A percentile compares a stretch with the other conserved stretches of the same genome.
Conservation (phyloP, 257 asterid genomes). For the Nicotiana noctiflora region DNA sequence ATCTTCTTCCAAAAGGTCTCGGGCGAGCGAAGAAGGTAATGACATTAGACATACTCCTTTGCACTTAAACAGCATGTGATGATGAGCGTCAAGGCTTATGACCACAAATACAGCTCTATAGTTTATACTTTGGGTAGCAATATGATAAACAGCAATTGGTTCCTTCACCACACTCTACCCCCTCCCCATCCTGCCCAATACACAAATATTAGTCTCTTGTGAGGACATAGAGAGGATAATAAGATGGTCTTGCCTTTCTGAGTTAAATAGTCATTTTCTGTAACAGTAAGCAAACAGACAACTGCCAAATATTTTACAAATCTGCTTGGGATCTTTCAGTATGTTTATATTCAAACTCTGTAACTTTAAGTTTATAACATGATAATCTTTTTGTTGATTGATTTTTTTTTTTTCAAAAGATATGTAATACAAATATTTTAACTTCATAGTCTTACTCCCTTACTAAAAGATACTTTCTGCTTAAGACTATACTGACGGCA, state of each 20-base stretch:
- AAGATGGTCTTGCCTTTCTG: neutral
- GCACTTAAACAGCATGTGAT: neutral
- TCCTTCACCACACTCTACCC: neutral
- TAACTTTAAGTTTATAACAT: neutral
- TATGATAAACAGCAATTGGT: neutral
- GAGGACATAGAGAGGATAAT: neutral
- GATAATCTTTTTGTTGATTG: neutral
- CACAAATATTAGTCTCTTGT: neutral
- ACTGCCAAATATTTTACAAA: neutral
- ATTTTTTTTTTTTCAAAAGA: neutral
- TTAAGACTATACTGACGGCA: neutral
- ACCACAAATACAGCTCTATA: neutral
- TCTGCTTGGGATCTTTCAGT: neutral
- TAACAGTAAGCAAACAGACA: neutral
- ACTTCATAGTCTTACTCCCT: neutral
- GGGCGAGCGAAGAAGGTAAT: constrained; percentile 62
- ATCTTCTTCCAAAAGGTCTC: constrained; percentile 87
- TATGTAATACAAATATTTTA: neutral
- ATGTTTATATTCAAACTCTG: neutral
- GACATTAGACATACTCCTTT: neutral
- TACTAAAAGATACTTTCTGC: neutral
- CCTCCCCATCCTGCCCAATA: neutral
- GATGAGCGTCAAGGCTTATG: neutral
- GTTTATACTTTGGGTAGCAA: neutral
- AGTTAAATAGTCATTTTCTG: neutral